Base-by-base conservation (phyloP, 2,329 filamentous ascomycete species). In the Colletotrichum sp. region DNA sequence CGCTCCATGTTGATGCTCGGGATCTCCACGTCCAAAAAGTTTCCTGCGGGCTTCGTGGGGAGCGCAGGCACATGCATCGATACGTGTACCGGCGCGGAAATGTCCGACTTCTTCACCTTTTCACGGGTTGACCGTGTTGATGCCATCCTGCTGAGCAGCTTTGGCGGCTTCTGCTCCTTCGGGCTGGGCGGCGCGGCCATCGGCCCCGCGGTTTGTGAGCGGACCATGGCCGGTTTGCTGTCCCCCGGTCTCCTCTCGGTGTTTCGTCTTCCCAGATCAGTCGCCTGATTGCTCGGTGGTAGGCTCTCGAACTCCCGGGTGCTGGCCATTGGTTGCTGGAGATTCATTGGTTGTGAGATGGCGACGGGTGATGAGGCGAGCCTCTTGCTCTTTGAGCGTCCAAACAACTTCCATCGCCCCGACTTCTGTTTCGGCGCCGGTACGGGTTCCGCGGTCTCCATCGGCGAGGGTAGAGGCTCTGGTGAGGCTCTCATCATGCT, bases 1-100 rank as follows among this genome's bases (percentile, higher is more conserved):
- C 96, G 89, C 82, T 98, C 96, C 89, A 98, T 89, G 77, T 94
- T 92, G 71, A 94, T 89, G 66, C 91, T 90, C 1, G 96, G 96
- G 73, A 98, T 97, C 68, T 96, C 92, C 18, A 98, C 90, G 79
- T 96, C 89, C 25, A 98, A 86, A 8, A 93, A 83, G 3, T 86
- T 84, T 12, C 82, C 81, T 22, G 71, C 68, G 9, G 79, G 77
- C 13, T 77, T 79, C n/a, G 71, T 60, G n/a, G 62, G 58, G 27
- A 52, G 36, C 66, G 68, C 34, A 60, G 65, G 78, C 70, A 78
- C 82, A 39, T 77, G 79, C 70, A 70, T 48, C 61, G 61, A 78
- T 69, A 78, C 82, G 55, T 79, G 80, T 55, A 79, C 81, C 55
- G 76, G 80, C 56, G 78, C 82, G 18, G 81, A 79, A 18, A 78